Base-by-base conservation (phyloP, 352 stramenopile species). In the Peronosclerospora sorghi region DNA sequence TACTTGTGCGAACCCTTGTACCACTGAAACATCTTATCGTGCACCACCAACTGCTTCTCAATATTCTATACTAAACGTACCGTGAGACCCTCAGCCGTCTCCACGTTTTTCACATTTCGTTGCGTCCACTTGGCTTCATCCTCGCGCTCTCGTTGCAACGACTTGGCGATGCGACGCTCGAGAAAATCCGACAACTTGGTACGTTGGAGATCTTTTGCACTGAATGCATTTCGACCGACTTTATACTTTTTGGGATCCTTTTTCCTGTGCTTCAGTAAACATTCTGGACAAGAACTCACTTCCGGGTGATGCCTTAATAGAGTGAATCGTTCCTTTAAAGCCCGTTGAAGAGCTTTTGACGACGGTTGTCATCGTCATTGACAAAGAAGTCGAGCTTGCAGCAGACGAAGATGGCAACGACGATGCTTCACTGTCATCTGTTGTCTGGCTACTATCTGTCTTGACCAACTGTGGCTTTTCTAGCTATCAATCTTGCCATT, bases 401-500 rank as follows among this genome's bases (percentile, higher is more conserved):
- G 18, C 24, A 35, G 62, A 54, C 27, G 54, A 41, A 19, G 49
- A 51, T 13, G 52, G 20, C 9, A 54, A 58, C 5, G 56, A 42
- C 35, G 48, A 39, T n/a, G 38, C 41, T 21, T 60, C 46, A 14
- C 46, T 52, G 24, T 47, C 59, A 34, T 66, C 57, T 21, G 34
- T 49, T 20, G 57, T 32, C 35, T 62, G 51, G 4, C 54, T 46
- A 2, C 48, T 35, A 27, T 86, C 73, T 1, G 45, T 80, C 42
- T 82, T 87, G 24, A 83, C 54, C 3, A 75, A 54, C 45, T 83
- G 71, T 1, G 75, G 72, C 43, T 91, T 87, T 83, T 86, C 58
- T 93, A 72, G 8, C 90, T 93, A 53, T 98, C 97, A 49, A 98
- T 95, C 36, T 97, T 88, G 20, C 88, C 94, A 56, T 99, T 99